Percentiles rank a stretch among this genome's conserved stretches.
Evolutionary conservation across 2,329 filamentous ascomycete species (phyloP).

Genomic region (Colletotrichum spaethianum): DNA sequence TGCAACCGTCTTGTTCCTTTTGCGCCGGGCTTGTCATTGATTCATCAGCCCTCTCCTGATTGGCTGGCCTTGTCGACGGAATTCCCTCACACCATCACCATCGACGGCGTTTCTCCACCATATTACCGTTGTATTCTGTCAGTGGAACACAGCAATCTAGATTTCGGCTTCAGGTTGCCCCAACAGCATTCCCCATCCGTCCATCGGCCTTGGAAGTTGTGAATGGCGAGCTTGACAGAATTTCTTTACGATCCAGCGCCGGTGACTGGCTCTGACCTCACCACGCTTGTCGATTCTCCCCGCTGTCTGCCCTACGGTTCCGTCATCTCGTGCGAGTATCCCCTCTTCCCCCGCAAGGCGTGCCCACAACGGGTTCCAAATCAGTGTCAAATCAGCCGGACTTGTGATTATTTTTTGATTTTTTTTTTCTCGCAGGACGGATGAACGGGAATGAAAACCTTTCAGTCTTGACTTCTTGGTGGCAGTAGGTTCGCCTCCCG

Average conservation of each 20-base stretch:
- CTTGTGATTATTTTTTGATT: background rate
- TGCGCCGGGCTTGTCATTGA: slow-evolving; percentile 10
- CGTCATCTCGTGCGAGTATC: slow-evolving; percentile 12
- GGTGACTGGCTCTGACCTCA: slow-evolving; percentile 30
- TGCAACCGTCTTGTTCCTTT: background rate
- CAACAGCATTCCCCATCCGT: slow-evolving; percentile 9
- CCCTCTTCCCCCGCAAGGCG: slow-evolving; percentile 11
- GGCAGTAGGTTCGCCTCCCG: background rate
- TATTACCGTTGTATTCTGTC: slow-evolving; percentile 3
- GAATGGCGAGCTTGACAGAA: background rate
- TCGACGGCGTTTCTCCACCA: slow-evolving; percentile 26
- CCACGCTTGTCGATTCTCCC: slow-evolving; percentile 18
- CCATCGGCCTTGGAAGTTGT: slow-evolving; percentile 14
- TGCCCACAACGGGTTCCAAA: background rate
- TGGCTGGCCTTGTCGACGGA: slow-evolving; percentile 8
- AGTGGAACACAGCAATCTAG: slow-evolving; percentile 19
- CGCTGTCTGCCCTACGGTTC: slow-evolving; percentile 1
- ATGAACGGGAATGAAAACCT: background rate
- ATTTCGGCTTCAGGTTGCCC: slow-evolving; percentile 22
- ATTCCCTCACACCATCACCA: slow-evolving; percentile 39
- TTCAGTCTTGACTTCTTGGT: background rate
- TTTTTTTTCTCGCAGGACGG: background rate
- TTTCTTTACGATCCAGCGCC: background rate
- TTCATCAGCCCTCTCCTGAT: slow-evolving; percentile 18
- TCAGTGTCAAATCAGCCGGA: background rate